These are phyloP conservation scores for Daedaleopsis nitida DNA, from an alignment of 768 basidiomycete genomes.

Conservation along the genomic window DNA sequence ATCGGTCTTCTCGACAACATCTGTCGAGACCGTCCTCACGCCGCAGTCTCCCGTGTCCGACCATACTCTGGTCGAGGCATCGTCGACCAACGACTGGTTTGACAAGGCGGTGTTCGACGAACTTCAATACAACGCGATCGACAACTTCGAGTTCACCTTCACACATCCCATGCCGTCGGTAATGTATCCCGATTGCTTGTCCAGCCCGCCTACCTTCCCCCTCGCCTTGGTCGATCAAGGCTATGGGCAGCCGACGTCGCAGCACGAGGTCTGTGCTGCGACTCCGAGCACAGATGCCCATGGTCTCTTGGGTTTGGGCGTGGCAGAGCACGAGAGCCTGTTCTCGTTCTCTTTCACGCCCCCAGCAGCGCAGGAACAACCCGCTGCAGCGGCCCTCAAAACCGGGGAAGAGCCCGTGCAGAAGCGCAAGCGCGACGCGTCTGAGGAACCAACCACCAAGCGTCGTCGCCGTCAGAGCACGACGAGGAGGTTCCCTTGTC, in stretches of 20 bases:
- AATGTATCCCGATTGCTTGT: not conserved
- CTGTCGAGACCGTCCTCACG: no score
- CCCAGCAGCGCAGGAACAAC: not conserved
- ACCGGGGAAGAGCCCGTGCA: not conserved
- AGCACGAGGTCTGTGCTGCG: conserved; percentile 1
- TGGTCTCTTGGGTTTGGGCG: not conserved
- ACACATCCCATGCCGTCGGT: not conserved
- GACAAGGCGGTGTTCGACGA: not conserved
- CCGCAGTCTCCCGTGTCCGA: no score
- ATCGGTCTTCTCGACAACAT: no score
- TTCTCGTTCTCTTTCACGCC: not conserved
- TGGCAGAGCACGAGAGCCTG: not conserved
- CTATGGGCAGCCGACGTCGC: not conserved
- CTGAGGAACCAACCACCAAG: conserved; percentile 1
- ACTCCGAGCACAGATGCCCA: not conserved
- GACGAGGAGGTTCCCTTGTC: not conserved
- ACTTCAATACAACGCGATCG: not conserved
- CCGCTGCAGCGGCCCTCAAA: no score
- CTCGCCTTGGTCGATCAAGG: not conserved
- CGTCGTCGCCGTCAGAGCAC: conserved; percentile 7
- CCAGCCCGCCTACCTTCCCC: not conserved
- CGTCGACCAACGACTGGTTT: not conserved
- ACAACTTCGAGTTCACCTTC: not conserved
- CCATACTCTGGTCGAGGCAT: not conserved
- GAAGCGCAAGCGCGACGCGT: not conserved